These are phyloP conservation scores for Monilinia fructicola DNA, from an alignment of 2,329 filamentous ascomycete genomes.

Conservation along the genomic window DNA sequence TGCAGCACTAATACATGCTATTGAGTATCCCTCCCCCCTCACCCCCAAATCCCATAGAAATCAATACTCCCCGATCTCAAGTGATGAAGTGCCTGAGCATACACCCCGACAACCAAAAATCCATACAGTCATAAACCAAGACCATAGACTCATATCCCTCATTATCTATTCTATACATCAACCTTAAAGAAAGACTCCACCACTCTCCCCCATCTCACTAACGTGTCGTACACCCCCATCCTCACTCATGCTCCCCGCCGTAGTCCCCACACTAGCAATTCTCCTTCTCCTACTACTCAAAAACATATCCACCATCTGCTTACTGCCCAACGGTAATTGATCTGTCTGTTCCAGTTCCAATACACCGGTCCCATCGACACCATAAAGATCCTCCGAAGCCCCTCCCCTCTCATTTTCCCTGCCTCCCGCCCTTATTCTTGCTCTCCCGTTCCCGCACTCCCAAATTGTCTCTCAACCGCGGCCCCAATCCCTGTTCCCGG, in stretches of 20 bases:
- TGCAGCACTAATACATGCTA: neutral
- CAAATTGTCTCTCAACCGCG: conserved; percentile 41
- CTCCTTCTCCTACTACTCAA: conserved; percentile 50
- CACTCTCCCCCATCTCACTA: neutral
- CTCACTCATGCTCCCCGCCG: conserved; percentile 33
- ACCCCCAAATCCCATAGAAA: neutral
- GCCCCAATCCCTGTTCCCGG: conserved; percentile 33
- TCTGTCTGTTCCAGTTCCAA: conserved; percentile 36
- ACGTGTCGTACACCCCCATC: neutral
- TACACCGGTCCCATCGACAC: conserved; percentile 27
- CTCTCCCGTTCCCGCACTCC: conserved; percentile 22
- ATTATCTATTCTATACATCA: neutral
- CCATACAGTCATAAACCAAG: neutral
- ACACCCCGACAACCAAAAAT: neutral
- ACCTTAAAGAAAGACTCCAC: neutral
- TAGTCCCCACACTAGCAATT: conserved; percentile 43
- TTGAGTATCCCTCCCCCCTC: too few relatives aligned
- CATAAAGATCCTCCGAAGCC: conserved; percentile 29
- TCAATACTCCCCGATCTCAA: neutral
- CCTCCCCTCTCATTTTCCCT: conserved; percentile 11
- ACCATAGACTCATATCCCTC: neutral
- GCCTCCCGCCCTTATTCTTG: conserved; percentile 9
- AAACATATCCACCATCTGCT: conserved; percentile 56
- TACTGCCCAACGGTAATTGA: conserved; percentile 47
- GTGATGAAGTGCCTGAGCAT: neutral